phyloP scores from a whole-genome alignment of 2,329 filamentous ascomycete species.

The Fusarium burgessii region DNA sequence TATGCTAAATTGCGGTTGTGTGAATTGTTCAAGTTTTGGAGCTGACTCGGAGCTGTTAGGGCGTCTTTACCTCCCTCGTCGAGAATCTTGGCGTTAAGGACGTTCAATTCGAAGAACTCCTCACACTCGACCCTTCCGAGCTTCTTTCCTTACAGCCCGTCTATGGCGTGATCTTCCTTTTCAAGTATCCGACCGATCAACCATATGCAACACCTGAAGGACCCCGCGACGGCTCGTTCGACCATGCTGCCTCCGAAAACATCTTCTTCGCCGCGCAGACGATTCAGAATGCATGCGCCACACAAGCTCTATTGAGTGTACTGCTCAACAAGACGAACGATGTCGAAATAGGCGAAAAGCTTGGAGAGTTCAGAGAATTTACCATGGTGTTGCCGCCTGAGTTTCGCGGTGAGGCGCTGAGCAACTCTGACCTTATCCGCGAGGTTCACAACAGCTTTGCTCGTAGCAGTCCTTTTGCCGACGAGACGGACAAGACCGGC shows the following conservation, averaged over 20 bases:
- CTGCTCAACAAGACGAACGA: constrained; percentile 83
- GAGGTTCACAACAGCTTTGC: constrained; percentile 93
- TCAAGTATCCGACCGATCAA: constrained; percentile 88
- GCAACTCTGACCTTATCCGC: constrained; percentile 76
- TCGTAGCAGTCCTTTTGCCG: constrained; percentile 87
- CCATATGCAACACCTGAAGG: constrained; percentile 69
- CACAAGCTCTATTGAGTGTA: constrained; percentile 92
- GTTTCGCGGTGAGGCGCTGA: constrained; percentile 70
- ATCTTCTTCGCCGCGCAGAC: constrained; percentile 97
- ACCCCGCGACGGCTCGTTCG: constrained; percentile 85
- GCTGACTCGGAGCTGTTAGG: constrained; percentile 60
- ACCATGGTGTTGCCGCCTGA: constrained; percentile 85
- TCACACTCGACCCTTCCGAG: constrained; percentile 83
- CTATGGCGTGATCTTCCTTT: constrained; percentile 98
- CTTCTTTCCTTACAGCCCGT: constrained; percentile 79
- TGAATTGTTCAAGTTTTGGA: background rate
- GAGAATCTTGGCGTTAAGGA: constrained; percentile 90
- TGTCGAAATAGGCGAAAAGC: constrained; percentile 77
- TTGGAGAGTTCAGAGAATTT: constrained; percentile 88
- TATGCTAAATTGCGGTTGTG: constrained; percentile 66
- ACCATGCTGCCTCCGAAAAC: constrained; percentile 77
- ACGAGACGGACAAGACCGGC: constrained; percentile 79
- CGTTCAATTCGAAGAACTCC: constrained; percentile 96
- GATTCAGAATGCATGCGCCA: constrained; percentile 98
- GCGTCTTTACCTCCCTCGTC: constrained; percentile 97